Base-by-base conservation (phyloP, 2,329 filamentous ascomycete species). In the Scorias spongiosa region DNA sequence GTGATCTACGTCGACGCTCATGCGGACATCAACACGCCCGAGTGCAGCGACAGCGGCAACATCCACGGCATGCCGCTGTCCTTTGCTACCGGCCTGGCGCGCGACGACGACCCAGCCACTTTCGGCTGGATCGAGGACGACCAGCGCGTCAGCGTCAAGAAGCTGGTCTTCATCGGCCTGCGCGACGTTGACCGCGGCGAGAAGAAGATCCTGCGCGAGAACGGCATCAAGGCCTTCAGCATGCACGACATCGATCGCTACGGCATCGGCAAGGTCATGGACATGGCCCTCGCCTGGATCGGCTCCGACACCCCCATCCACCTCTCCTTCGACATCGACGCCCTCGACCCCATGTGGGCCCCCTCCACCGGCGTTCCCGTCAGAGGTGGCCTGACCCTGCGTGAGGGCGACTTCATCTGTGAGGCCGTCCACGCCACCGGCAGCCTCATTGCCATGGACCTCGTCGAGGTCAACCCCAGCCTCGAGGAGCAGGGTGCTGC, bases 1-100 rank as follows among this genome's bases (percentile, higher is more conserved):
- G 85, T 98, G 46, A 93, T 98, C 63, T 98, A 91, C 91, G 91
- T 98, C 29, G 91, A 98, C 65, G 91, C 91, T 20, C 91, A 98
- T 65, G 82, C 89, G 44, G 91, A 98, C 64, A 95, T 98, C 71
- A 98, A 98, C 69, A 87, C 84, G 1, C 91, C 89, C 43, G 88
- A 96, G 74, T 81, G 78, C 40, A 89, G 82, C 51, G 83, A 75
- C 37, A 91, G 83, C 53, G 91, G 91, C 29, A 96, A 96, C 66
- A 83, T 98, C 50, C 91, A 98, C 67, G 91, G 91, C 54, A 98
- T 98, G 91, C 91, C 91, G 2, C 84, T 96, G 32, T 78, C 85
- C 2, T 98, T 96, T 66, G 64, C 94, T 52, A 88, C 87, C 0
- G 86, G 91, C 1, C 69, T 98, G 45, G 84, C 88, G 39, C 78